Evolutionary conservation across 2,329 filamentous ascomycete genomes (phyloP).

Genomic region (Coniochaeta sp.): DNA sequence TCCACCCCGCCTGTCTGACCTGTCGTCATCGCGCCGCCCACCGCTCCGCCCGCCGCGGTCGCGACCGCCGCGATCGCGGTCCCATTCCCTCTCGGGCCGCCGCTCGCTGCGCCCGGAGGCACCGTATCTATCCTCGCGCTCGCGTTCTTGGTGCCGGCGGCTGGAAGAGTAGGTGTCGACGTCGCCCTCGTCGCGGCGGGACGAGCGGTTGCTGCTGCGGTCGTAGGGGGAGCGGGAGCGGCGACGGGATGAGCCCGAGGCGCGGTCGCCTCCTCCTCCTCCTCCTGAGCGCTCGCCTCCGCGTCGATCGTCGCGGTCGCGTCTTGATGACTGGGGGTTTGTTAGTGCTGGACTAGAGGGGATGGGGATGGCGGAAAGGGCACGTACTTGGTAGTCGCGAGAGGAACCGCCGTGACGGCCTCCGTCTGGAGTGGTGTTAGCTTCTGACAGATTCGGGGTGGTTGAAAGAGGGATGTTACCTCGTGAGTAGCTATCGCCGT

Average conservation of each 20-base stretch:
- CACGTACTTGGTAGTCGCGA: conserved; percentile 48
- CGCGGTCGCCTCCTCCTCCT: conserved; percentile 13
- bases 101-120: conserved; percentile 27
- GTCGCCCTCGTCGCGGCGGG: conserved; percentile 68
- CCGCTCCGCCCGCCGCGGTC: conserved; percentile 56
- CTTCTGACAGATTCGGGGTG: neutral
- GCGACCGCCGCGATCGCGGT: too few species aligned
- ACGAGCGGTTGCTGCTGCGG: conserved; percentile 48
- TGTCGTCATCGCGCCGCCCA: conserved; percentile 61
- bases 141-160: conserved; percentile 84
- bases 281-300: too few species aligned
- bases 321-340: conserved; percentile 10
- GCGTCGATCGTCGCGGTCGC: conserved; percentile 23
- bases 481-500: conserved; percentile 78
- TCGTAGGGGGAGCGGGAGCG: conserved; percentile 84
- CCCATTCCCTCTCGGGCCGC: conserved; percentile 65
- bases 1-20: conserved; percentile 34
- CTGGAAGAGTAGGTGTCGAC: conserved; percentile 84
- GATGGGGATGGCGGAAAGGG: neutral
- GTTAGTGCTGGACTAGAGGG: neutral
- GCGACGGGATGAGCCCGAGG: conserved; percentile 46
- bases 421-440: conserved; percentile 25
- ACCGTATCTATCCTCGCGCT: conserved; percentile 87
- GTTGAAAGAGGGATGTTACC: too few species aligned
- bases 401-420: conserved; percentile 41